phyloP scores from a whole-genome alignment of 2,329 filamentous ascomycete genomes.

The Fusarium decemcellulare region DNA sequence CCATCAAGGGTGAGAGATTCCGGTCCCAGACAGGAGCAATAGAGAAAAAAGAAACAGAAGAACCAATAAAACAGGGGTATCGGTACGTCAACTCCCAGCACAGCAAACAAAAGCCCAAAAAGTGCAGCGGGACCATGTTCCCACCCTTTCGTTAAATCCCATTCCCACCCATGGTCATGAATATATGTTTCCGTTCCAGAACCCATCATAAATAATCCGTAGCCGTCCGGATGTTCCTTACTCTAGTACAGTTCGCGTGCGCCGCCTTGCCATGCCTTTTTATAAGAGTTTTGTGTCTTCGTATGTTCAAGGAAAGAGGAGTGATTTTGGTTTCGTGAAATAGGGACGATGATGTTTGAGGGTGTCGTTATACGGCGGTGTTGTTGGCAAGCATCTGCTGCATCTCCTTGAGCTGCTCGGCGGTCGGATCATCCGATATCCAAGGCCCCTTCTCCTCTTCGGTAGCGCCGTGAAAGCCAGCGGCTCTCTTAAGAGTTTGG shows the following conservation, averaged over 20 bases:
- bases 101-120: slow-evolving; percentile 37
- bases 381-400: slow-evolving; percentile 61
- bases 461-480: slow-evolving; percentile 84
- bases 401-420: slow-evolving; percentile 73
- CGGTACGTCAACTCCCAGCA: slow-evolving; percentile 48
- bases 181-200: slow-evolving; percentile 33
- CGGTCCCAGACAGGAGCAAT: slow-evolving; percentile 29
- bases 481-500: slow-evolving; percentile 88
- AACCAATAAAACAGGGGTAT: slow-evolving; percentile 48
- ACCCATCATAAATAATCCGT: slow-evolving; percentile 26
- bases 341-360: background rate
- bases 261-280: slow-evolving; percentile 40
- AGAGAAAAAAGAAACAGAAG: slow-evolving; percentile 22
- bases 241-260: slow-evolving; percentile 47
- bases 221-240: slow-evolving; percentile 24
- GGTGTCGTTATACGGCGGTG: slow-evolving; percentile 36
- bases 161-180: slow-evolving; percentile 19
- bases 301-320: slow-evolving; percentile 21
- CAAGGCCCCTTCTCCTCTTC: slow-evolving; percentile 91
- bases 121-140: slow-evolving; percentile 14
- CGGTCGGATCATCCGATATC: slow-evolving; percentile 79
- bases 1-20: slow-evolving; percentile 35
- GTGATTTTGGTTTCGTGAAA: slow-evolving; percentile 16
- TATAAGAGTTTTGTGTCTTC: slow-evolving; percentile 30
- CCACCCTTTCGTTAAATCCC: slow-evolving; percentile 21